Conservation (phyloP, 192 early-diverging fungal species). For the Dissophora ornata region DNA sequence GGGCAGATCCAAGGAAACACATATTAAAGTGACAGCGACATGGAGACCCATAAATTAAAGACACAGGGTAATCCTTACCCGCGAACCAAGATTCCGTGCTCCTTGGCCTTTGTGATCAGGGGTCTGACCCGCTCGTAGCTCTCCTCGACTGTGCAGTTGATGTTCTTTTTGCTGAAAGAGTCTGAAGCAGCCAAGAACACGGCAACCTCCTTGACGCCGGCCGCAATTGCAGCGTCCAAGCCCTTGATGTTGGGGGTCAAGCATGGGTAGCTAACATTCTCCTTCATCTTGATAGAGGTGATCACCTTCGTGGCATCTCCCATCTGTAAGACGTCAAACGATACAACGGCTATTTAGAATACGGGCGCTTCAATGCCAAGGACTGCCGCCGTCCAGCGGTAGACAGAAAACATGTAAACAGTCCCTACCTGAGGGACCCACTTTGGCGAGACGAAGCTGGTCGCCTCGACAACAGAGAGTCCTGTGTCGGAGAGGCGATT, state of each 20-base stretch:
- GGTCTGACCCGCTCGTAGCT: slow-evolving; percentile 77
- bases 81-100: slow-evolving; percentile 74
- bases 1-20: background rate
- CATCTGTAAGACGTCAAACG: slow-evolving; percentile 69
- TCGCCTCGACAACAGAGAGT: slow-evolving; percentile 87
- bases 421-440: slow-evolving; percentile 88
- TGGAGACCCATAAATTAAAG: no score
- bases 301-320: slow-evolving; percentile 85
- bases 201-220: slow-evolving; percentile 88
- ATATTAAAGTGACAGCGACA: slow-evolving; percentile 25
- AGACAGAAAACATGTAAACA: slow-evolving; percentile 6
- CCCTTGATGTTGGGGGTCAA: slow-evolving; percentile 91
- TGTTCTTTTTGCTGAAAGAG: slow-evolving; percentile 89
- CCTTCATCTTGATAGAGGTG: slow-evolving; percentile 67
- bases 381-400: no score
- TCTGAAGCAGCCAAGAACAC: slow-evolving; percentile 93
- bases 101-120: slow-evolving; percentile 72
- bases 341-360: no score
- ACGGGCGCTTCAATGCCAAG: no score
- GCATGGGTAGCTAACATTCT: slow-evolving; percentile 86
- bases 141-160: slow-evolving; percentile 91
- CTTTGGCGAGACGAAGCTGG: slow-evolving; percentile 95
- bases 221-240: slow-evolving; percentile 81
- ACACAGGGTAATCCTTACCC: no score
- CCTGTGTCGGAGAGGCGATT: slow-evolving; percentile 83